phyloP scores from a whole-genome alignment of 306 rosid species.

The Corylus americana region DNA sequence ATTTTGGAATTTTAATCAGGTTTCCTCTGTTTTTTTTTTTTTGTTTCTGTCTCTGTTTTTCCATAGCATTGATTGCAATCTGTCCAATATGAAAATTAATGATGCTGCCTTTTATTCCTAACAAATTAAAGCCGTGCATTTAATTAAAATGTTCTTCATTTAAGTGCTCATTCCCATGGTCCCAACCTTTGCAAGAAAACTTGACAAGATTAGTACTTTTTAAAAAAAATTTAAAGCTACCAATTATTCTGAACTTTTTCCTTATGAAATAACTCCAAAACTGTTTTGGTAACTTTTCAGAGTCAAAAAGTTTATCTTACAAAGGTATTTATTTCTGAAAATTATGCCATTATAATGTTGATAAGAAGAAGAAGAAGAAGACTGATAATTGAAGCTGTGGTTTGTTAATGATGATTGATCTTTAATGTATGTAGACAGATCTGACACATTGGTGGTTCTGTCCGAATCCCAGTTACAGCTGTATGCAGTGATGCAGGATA shows the following conservation, averaged over 20 bases:
- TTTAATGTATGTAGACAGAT: slow-evolving; percentile 1
- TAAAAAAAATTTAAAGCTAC: slow-evolving; percentile 25
- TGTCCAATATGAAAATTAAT: background rate
- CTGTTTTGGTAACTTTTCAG: background rate
- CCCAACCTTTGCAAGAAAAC: slow-evolving; percentile 8
- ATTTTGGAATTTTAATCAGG: background rate
- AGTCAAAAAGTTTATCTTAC: background rate
- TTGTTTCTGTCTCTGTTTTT: background rate
- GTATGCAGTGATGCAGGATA: slow-evolving; percentile 25
- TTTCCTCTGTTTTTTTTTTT: background rate
- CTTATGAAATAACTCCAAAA: background rate
- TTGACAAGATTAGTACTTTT: slow-evolving; percentile 27
- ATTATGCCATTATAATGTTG: background rate
- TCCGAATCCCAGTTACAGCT: slow-evolving; percentile 47
- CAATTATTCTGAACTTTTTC: slow-evolving; percentile 36
- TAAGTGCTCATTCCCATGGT: slow-evolving; percentile 5
- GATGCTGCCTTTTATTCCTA: slow-evolving; percentile 6
- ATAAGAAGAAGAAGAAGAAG: background rate
- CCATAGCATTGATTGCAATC: background rate
- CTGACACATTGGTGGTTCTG: slow-evolving; percentile 14
- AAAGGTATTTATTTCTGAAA: background rate
- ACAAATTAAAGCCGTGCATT: slow-evolving; percentile 7
- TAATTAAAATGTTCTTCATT: slow-evolving; percentile 6
- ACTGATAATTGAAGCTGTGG: background rate
- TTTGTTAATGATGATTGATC: background rate